Percentiles rank a stretch among this genome's conserved stretches.
Evolutionary conservation across 106 monocot genomes (phyloP).

Genomic region (Alisma plantagoaquatica): DNA sequence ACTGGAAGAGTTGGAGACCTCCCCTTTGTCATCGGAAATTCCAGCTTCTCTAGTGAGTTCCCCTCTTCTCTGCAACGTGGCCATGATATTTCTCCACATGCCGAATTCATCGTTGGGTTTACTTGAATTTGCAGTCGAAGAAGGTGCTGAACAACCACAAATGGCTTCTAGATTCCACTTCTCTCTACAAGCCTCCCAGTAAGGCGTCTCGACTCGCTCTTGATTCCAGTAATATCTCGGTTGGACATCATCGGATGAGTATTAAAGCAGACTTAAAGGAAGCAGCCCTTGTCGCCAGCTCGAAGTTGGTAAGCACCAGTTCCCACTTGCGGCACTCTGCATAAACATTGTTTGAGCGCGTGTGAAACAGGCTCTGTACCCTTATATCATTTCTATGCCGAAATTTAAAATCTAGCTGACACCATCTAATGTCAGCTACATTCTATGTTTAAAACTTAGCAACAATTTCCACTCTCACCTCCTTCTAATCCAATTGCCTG

Average conservation of each 20-base stretch:
- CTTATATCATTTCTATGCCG: too few relatives aligned
- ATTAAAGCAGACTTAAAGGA: conserved; percentile 52
- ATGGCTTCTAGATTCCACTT: conserved; percentile 60
- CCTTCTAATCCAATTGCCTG: too few relatives aligned
- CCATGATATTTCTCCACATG: too few relatives aligned
- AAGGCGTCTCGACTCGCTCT: conserved; percentile 45
- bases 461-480: too few relatives aligned
- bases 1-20: conserved; percentile 58
- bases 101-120: too few relatives aligned
- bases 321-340: too few relatives aligned
- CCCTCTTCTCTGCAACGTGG: too few relatives aligned
- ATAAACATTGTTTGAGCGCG: too few relatives aligned
- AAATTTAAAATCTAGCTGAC: too few relatives aligned
- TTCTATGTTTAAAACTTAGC: too few relatives aligned
- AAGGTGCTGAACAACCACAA: conserved; percentile 47
- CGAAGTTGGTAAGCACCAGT: conserved; percentile 62
- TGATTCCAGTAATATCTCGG: conserved; percentile 34
- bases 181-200: conserved; percentile 51
- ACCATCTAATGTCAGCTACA: too few relatives aligned
- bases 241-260: conserved; percentile 33
- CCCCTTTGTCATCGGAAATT: conserved; percentile 27
- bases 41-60: conserved; percentile 38
- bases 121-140: conserved; percentile 33
- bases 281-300: conserved; percentile 48
- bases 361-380: too few relatives aligned